Conservation (phyloP, 805 yeast species). For the Jamesozyma jinghongensis region DNA sequence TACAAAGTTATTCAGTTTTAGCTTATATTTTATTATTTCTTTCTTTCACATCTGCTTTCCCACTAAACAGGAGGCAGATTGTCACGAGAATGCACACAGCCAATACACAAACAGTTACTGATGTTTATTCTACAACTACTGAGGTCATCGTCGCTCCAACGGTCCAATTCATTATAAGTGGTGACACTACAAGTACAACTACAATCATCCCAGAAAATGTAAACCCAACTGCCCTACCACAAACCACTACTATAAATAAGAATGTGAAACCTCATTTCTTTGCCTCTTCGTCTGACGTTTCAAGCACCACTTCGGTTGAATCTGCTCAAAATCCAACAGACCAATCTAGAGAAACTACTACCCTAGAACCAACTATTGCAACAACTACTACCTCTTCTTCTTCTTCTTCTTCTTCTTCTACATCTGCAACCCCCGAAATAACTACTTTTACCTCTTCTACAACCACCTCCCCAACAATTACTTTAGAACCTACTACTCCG, state of each 20-base stretch:
- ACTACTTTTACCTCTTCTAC: slow-evolving; percentile 3
- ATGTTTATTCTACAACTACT: slow-evolving; percentile 35
- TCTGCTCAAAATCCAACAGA: not conserved
- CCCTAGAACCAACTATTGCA: slow-evolving; percentile 3
- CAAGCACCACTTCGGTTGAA: not conserved
- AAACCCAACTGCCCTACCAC: slow-evolving; percentile 29
- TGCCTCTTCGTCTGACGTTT: not conserved
- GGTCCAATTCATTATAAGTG: slow-evolving; percentile 32
- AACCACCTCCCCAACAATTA: slow-evolving; percentile 6
- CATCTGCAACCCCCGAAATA: not conserved
- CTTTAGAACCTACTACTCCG: slow-evolving; percentile 1
- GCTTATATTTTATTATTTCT: slow-evolving; percentile 2
- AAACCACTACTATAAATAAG: slow-evolving; percentile 27
- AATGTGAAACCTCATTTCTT: slow-evolving; percentile 6
- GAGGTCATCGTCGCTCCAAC: slow-evolving; percentile 35
- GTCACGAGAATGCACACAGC: slow-evolving; percentile 52
- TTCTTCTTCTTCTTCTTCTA: slow-evolving; percentile 14
- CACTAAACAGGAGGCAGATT: slow-evolving; percentile 30
- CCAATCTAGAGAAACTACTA: not conserved
- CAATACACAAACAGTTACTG: slow-evolving; percentile 36
- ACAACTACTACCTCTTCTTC: slow-evolving; percentile 21
- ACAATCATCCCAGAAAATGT: slow-evolving; percentile 30
- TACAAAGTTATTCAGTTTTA: slow-evolving; percentile 1
- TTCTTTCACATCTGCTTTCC: slow-evolving; percentile 17
- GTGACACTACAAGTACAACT: slow-evolving; percentile 32